Percentiles rank a stretch among this genome's conserved stretches.
These are phyloP conservation scores for Platismatia glauca DNA, from an alignment of 495 filamentous ascomycete species.

Conservation along the genomic window DNA sequence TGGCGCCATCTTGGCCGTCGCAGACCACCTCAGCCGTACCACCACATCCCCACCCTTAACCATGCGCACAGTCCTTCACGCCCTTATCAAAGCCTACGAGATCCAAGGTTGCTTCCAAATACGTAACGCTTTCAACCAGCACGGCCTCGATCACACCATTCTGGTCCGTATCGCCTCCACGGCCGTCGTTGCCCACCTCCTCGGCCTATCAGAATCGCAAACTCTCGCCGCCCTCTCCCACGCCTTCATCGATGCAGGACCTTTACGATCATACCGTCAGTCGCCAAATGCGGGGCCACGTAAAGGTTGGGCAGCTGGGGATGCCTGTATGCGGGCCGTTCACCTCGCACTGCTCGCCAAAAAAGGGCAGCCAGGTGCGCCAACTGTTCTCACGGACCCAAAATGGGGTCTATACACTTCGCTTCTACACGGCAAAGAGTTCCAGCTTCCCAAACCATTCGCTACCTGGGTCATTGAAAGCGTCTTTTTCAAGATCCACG, in stretches of 20 bases:
- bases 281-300: slow-evolving; percentile 33
- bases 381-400: slow-evolving; percentile 27
- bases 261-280: slow-evolving; percentile 31
- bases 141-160: slow-evolving; percentile 39
- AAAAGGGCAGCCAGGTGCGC: slow-evolving; percentile 32
- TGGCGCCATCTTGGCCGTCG: slow-evolving; percentile 34
- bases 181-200: slow-evolving; percentile 19
- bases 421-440: slow-evolving; percentile 24
- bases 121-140: slow-evolving; percentile 33
- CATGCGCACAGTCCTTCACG: slow-evolving; percentile 18
- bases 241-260: slow-evolving; percentile 36
- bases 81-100: slow-evolving; percentile 41
- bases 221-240: slow-evolving; percentile 32
- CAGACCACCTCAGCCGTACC: slow-evolving; percentile 17
- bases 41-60: slow-evolving; percentile 16
- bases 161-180: slow-evolving; percentile 38
- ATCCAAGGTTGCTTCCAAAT: slow-evolving; percentile 39
- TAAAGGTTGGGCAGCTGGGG: slow-evolving; percentile 42
- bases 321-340: slow-evolving; percentile 38
- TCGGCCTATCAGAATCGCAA: slow-evolving; percentile 27
- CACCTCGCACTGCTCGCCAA: slow-evolving; percentile 31
- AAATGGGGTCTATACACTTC: slow-evolving; percentile 34
- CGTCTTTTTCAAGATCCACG: slow-evolving; percentile 33
- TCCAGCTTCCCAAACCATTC: slow-evolving; percentile 27
- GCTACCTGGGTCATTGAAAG: slow-evolving; percentile 31